A percentile compares a stretch with the other conserved stretches of the same genome.
Conservation (phyloP, 768 basidiomycete species). For the Strobilomyces confusus region DNA sequence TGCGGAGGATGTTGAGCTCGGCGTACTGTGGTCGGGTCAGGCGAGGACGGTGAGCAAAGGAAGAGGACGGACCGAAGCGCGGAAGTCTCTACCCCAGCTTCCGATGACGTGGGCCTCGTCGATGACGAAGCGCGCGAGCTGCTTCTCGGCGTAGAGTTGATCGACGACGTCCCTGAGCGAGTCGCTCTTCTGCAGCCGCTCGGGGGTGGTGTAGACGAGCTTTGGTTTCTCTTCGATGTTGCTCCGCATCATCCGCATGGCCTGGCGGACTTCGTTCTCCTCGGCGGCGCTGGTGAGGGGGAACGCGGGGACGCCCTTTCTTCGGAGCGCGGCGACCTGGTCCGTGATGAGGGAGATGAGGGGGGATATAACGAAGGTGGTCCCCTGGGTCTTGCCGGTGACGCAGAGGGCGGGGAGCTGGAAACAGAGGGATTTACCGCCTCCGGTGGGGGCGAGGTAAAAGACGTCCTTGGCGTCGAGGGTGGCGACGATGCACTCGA, state of each 20-base stretch:
- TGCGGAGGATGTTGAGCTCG: conserved; percentile 61
- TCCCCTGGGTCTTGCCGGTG: conserved; percentile 66
- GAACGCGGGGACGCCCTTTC: conserved; percentile 65
- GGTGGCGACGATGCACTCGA: conserved; percentile 79
- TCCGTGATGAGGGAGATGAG: conserved; percentile 86
- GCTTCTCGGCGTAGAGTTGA: conserved; percentile 50
- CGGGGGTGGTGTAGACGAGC: conserved; percentile 88
- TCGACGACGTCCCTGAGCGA: conserved; percentile 52
- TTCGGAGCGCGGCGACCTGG: conserved; percentile 67
- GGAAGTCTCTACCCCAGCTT: conserved; percentile 92
- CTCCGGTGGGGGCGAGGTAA: conserved; percentile 95
- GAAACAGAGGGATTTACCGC: conserved; percentile 86
- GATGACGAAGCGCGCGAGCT: conserved; percentile 85
- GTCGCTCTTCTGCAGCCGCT: conserved; percentile 68
- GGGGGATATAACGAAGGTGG: conserved; percentile 89
- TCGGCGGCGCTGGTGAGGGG: conserved; percentile 59
- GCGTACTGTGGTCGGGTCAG: no score
- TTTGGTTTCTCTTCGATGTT: conserved; percentile 44
- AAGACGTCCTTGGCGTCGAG: conserved; percentile 84
- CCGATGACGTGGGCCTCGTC: conserved; percentile 97
- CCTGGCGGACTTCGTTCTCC: conserved; percentile 36
- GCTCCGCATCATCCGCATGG: conserved; percentile 41
- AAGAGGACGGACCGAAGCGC: conserved; percentile 59
- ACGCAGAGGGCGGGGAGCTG: conserved; percentile 86
- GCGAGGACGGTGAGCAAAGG: neutral